Evolutionary conservation across 768 basidiomycete genomes (phyloP).

Genomic region (Bullera alba): DNA sequence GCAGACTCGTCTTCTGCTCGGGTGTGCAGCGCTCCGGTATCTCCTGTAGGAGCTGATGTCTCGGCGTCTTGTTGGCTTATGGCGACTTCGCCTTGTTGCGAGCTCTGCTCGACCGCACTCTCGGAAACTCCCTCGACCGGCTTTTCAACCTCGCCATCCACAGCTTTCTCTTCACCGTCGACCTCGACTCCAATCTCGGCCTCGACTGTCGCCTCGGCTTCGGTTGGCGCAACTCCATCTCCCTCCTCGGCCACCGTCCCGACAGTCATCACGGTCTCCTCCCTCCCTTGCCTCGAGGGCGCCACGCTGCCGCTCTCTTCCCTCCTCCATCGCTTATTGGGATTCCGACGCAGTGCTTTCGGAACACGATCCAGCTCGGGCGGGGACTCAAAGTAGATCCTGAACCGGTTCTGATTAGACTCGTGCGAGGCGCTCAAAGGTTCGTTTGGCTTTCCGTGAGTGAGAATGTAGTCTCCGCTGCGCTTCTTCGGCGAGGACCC

Average conservation of each 20-base stretch:
- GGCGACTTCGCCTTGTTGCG: no score
- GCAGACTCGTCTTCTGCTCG: no score
- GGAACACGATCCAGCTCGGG: conserved; percentile 40
- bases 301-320: conserved; percentile 28
- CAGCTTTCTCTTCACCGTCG: background rate
- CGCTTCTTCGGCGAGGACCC: background rate
- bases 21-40: no score
- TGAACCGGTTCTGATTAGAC: conserved; percentile 45
- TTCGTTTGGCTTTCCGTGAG: conserved; percentile 30
- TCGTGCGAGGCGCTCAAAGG: conserved; percentile 10
- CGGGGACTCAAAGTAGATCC: conserved; percentile 50
- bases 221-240: background rate
- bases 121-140: no score
- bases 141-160: no score
- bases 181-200: background rate
- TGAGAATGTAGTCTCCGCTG: conserved; percentile 19
- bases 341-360: conserved; percentile 25
- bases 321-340: conserved; percentile 32
- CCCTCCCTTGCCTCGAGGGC: conserved; percentile 7
- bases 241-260: background rate
- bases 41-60: no score
- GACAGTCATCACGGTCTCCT: conserved; percentile 2
- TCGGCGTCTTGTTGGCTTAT: no score
- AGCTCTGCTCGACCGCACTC: no score
- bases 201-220: background rate